These are phyloP conservation scores for Artomyces pyxidatus DNA, from an alignment of 768 basidiomycete genomes.

Conservation along the genomic window DNA sequence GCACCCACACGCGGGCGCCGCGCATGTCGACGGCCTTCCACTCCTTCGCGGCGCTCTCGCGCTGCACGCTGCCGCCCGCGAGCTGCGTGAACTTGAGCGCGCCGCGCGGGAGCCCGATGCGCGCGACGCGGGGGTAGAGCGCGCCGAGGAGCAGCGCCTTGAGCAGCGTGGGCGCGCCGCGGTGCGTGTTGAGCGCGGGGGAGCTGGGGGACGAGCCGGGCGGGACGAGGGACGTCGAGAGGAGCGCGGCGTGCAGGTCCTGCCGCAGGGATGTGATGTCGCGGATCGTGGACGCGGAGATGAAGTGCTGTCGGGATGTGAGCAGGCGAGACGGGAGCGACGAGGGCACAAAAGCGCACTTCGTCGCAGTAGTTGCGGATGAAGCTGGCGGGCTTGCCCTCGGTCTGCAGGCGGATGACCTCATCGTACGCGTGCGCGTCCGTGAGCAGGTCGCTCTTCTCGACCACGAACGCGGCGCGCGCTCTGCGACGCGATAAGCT, in stretches of 20 bases:
- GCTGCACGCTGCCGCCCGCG: slow-evolving; percentile 74
- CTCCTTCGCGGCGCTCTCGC: slow-evolving; percentile 79
- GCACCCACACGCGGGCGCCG: slow-evolving; percentile 62
- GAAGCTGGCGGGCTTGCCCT: slow-evolving; percentile 38
- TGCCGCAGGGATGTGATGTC: slow-evolving; percentile 72
- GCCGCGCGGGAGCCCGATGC: slow-evolving; percentile 63
- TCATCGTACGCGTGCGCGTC: slow-evolving; percentile 71
- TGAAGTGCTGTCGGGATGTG: slow-evolving; percentile 57
- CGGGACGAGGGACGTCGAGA: slow-evolving; percentile 62
- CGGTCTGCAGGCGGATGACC: slow-evolving; percentile 40
- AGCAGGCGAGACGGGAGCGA: neutral
- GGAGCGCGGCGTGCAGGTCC: slow-evolving; percentile 68
- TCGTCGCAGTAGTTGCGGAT: slow-evolving; percentile 65
- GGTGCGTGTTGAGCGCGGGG: slow-evolving; percentile 54
- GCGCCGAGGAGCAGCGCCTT: slow-evolving; percentile 84
- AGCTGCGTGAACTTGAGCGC: slow-evolving; percentile 81
- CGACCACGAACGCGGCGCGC: slow-evolving; percentile 56
- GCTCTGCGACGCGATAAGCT: slow-evolving; percentile 42
- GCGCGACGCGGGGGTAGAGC: slow-evolving; percentile 77
- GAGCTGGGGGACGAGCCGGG: slow-evolving; percentile 35
- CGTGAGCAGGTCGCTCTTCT: slow-evolving; percentile 79
- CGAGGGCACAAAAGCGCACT: slow-evolving; percentile 25
- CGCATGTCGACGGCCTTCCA: slow-evolving; percentile 73
- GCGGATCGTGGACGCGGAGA: slow-evolving; percentile 61
- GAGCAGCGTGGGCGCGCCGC: slow-evolving; percentile 61